Evolutionary conservation across 2,329 filamentous ascomycete genomes (phyloP).

Genomic region (Apiospora hydei): DNA sequence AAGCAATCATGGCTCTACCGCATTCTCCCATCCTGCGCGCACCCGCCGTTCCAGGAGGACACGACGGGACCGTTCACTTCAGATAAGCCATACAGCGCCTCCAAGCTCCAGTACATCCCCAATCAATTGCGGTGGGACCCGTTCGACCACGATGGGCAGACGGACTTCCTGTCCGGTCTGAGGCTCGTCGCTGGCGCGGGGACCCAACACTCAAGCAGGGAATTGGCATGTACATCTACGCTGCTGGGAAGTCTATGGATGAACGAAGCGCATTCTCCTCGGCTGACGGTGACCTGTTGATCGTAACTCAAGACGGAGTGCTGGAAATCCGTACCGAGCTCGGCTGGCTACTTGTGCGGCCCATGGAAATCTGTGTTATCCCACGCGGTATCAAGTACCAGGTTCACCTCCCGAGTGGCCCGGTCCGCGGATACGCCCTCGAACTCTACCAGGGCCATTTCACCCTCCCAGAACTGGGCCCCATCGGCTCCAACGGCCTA

Average conservation of each 20-base stretch:
- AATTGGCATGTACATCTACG: constrained; percentile 75
- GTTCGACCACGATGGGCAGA: constrained; percentile 72
- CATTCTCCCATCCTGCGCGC: constrained; percentile 62
- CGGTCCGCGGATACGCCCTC: constrained; percentile 68
- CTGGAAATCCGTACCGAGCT: constrained; percentile 73
- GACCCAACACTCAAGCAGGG: constrained; percentile 76
- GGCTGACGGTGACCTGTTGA: constrained; percentile 74
- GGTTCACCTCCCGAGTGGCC: constrained; percentile 54
- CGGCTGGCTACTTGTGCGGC: constrained; percentile 68
- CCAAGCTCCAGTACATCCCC: constrained; percentile 74
- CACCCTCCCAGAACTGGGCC: constrained; percentile 67
- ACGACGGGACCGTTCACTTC: constrained; percentile 50
- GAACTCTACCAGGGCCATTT: constrained; percentile 70
- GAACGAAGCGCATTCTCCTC: constrained; percentile 75
- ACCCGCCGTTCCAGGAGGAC: constrained; percentile 47
- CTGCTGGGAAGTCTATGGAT: constrained; percentile 75
- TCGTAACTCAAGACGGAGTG: constrained; percentile 70
- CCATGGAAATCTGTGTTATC: constrained; percentile 73
- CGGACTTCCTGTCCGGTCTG: constrained; percentile 56
- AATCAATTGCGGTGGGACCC: constrained; percentile 87
- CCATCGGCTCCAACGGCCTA: constrained; percentile 68
- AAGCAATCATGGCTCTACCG: constrained; percentile 68
- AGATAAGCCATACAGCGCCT: constrained; percentile 54
- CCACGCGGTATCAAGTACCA: constrained; percentile 71
- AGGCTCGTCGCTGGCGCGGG: constrained; percentile 74